These are phyloP conservation scores for Ophiocordyceps unilateralis DNA, from an alignment of 2,329 filamentous ascomycete genomes.

Conservation along the genomic window DNA sequence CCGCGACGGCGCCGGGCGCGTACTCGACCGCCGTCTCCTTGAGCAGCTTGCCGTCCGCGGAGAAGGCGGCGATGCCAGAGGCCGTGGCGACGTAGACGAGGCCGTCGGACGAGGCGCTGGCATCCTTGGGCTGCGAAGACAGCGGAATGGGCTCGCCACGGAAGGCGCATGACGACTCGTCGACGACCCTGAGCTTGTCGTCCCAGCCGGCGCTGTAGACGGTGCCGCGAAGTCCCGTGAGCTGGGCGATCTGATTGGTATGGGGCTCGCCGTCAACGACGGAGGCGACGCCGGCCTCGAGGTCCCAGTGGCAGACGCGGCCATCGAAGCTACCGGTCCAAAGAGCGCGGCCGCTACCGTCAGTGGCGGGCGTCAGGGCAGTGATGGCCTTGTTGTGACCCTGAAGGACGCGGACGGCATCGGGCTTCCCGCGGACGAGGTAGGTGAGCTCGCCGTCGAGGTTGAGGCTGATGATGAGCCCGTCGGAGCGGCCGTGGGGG, in stretches of 20 bases:
- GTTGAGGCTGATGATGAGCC: conserved; percentile 77
- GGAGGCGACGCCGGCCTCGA: conserved; percentile 48
- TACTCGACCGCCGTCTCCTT: conserved; percentile 42
- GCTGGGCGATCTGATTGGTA: conserved; percentile 69
- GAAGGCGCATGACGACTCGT: conserved; percentile 59
- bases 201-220: conserved; percentile 92
- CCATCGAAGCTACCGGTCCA: conserved; percentile 92
- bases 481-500: conserved; percentile 67
- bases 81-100: conserved; percentile 41
- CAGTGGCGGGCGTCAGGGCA: conserved; percentile 33
- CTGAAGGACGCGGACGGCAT: conserved; percentile 55
- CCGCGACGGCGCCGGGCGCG: conserved; percentile 54
- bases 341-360: conserved; percentile 44
- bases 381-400: conserved; percentile 90
- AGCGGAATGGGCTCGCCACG: conserved; percentile 51
- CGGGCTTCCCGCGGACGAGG: conserved; percentile 51
- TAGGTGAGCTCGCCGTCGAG: conserved; percentile 85
- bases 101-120: conserved; percentile 37
- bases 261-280: conserved; percentile 66
- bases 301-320: conserved; percentile 69
- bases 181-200: conserved; percentile 68
- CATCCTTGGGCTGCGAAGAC: conserved; percentile 63
- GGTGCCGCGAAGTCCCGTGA: conserved; percentile 43
- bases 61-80: conserved; percentile 28
- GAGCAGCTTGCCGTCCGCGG: conserved; percentile 42